Conservation (phyloP, 1,284 basidiomycete species). For the Ceratobasidium sp. region DNA sequence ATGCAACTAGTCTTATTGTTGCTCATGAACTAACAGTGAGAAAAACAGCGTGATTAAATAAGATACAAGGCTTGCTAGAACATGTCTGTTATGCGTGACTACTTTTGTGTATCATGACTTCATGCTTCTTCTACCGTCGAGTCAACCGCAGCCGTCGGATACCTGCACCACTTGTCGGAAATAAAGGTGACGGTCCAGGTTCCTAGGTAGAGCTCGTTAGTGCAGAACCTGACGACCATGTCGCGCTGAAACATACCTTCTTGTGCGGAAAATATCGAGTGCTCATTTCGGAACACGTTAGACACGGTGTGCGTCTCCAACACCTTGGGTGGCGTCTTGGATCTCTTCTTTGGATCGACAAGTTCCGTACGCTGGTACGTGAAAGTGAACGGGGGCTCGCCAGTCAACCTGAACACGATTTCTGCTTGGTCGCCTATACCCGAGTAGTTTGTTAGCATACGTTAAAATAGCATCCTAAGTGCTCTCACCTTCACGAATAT, state of each 20-base stretch:
- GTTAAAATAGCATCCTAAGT: not conserved
- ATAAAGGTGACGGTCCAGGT: constrained; percentile 94
- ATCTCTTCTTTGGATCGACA: constrained; percentile 63
- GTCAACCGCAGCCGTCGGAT: constrained; percentile 63
- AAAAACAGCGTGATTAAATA: constrained; percentile 5
- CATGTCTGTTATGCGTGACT: not conserved
- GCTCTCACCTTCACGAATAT: constrained; percentile 78
- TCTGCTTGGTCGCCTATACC: constrained; percentile 84
- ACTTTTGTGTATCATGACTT: constrained; percentile 14
- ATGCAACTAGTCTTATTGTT: too few relatives aligned
- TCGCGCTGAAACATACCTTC: constrained; percentile 66
- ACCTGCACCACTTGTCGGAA: constrained; percentile 82
- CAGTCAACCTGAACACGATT: constrained; percentile 86
- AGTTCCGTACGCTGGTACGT: constrained; percentile 84
- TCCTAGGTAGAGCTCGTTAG: constrained; percentile 54
- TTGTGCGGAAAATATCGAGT: constrained; percentile 85
- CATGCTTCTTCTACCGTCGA: constrained; percentile 48
- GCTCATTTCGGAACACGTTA: constrained; percentile 75
- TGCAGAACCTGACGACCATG: not conserved
- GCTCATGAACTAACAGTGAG: too few relatives aligned
- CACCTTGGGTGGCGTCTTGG: constrained; percentile 66
- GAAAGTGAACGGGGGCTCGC: constrained; percentile 95
- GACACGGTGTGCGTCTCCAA: constrained; percentile 89
- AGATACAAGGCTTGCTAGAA: not conserved
- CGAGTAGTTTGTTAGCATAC: constrained; percentile 35